Evolutionary conservation across 139 green algal genomes (phyloP).

Genomic region (Chlamydomonas schloesseri): DNA sequence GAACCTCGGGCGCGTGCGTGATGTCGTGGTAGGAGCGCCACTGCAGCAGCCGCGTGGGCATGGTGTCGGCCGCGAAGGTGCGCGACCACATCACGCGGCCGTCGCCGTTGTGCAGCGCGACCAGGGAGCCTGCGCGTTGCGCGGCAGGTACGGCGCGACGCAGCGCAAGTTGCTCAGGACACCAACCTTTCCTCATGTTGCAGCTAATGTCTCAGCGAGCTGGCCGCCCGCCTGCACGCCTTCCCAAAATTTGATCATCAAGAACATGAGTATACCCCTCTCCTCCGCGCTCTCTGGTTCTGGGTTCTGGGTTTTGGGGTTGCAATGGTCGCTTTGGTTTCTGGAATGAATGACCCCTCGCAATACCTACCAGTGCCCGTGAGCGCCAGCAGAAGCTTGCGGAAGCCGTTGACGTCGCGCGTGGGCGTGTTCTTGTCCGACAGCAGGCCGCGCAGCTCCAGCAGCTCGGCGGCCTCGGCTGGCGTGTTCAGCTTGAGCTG

Average conservation of each 20-base stretch:
- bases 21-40: constrained; percentile 80
- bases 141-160: too few species aligned
- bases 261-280: too few species aligned
- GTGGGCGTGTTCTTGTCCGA: constrained; percentile 60
- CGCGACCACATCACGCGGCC: constrained; percentile 85
- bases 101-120: constrained; percentile 92
- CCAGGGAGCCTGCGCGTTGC: constrained; percentile 68
- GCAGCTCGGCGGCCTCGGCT: constrained; percentile 44
- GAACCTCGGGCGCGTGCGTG: constrained; percentile 67
- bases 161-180: too few species aligned
- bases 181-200: too few species aligned
- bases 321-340: too few species aligned
- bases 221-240: too few species aligned
- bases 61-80: neutral
- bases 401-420: constrained; percentile 84
- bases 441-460: constrained; percentile 32
- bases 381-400: constrained; percentile 79
- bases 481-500: constrained; percentile 41
- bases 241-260: too few species aligned
- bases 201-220: too few species aligned
- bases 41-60: constrained; percentile 45
- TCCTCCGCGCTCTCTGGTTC: too few species aligned
- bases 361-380: constrained; percentile 50
- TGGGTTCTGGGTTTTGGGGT: too few species aligned
- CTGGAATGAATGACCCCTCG: too few species aligned